Evolutionary conservation across 306 rosid species (phyloP).

Genomic region (Quercus robur): DNA sequence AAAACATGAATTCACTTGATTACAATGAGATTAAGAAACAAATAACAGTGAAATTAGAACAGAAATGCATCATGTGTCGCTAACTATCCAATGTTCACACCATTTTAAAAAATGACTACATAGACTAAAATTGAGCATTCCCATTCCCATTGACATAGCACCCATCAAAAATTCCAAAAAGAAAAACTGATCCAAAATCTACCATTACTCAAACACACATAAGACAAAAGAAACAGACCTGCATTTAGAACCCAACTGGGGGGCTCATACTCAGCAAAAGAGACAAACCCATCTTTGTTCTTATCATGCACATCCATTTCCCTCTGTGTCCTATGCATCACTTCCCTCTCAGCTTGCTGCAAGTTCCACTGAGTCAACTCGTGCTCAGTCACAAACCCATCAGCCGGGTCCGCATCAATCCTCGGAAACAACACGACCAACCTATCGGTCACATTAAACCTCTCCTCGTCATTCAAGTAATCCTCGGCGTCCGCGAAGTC

Average conservation of each 20-base stretch:
- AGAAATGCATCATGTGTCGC: not conserved
- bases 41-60: not conserved
- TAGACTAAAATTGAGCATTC: not conserved
- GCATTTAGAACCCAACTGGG: conserved; percentile 76
- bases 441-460: conserved; percentile 74
- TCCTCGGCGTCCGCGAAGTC: conserved; percentile 87
- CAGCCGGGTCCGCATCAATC: conserved; percentile 64
- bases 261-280: conserved; percentile 88
- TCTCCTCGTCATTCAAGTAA: conserved; percentile 73
- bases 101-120: not conserved
- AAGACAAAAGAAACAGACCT: conserved; percentile 32
- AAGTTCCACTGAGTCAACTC: conserved; percentile 89
- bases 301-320: conserved; percentile 90
- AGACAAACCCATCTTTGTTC: conserved; percentile 67
- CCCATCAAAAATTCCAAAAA: not conserved
- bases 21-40: not conserved
- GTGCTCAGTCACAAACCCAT: conserved; percentile 49
- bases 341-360: conserved; percentile 64
- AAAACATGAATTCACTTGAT: not conserved
- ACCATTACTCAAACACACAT: not conserved
- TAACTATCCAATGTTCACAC: not conserved
- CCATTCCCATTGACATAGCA: too few species aligned
- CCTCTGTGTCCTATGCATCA: conserved; percentile 67
- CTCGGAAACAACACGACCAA: conserved; percentile 69
- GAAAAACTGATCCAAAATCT: not conserved